Conservation (phyloP, 2,329 filamentous ascomycete genomes). For the Byssochlamys sp. region DNA sequence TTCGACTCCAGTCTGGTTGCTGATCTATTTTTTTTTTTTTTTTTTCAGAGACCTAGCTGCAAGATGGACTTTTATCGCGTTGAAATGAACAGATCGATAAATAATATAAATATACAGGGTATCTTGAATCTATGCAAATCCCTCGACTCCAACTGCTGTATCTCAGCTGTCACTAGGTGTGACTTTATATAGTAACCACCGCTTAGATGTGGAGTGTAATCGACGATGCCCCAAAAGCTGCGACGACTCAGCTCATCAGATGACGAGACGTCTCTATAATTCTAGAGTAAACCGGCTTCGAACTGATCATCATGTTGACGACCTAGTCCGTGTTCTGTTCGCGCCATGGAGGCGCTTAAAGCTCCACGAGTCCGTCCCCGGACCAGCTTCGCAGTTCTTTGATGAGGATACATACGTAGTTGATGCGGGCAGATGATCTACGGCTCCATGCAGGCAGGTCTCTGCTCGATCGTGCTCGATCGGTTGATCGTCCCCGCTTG, state of each 20-base stretch:
- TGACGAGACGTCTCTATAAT: not conserved
- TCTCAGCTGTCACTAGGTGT: not conserved
- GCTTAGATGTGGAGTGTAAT: too few species aligned
- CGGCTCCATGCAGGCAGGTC: not conserved
- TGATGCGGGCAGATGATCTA: not conserved
- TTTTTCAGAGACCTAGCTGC: too few species aligned
- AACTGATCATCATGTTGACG: not conserved
- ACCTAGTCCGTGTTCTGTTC: not conserved
- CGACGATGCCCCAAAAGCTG: too few species aligned
- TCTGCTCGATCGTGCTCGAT: not conserved
- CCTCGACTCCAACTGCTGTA: not conserved
- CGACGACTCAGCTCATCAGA: not conserved
- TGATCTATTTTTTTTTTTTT: too few species aligned
- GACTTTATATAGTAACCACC: too few species aligned
- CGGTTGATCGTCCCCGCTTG: not conserved
- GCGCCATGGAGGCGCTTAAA: not conserved
- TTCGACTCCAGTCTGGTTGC: too few species aligned
- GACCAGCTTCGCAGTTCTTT: too few species aligned
- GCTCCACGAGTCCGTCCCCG: not conserved
- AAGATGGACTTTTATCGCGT: too few species aligned
- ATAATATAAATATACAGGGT: not conserved
- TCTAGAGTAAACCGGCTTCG: not conserved
- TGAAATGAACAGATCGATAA: not conserved
- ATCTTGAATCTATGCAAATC: not conserved
- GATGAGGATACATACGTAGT: not conserved